Evolutionary conservation across 805 yeast genomes (phyloP).

Genomic region (Starmerella vaccinii): DNA sequence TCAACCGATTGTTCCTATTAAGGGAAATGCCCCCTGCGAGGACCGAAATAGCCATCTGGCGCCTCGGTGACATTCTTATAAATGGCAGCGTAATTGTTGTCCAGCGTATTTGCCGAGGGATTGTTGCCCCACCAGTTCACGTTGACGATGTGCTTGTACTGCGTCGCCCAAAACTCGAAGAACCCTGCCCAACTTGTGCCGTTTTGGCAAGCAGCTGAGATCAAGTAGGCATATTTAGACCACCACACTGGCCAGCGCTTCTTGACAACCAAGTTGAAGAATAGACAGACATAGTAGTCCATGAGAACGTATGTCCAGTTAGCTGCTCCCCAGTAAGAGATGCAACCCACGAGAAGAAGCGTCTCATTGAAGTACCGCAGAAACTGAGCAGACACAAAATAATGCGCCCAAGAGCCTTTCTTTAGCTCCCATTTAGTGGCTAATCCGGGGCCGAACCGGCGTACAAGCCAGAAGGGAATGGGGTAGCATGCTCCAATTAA

Average conservation of each 20-base stretch:
- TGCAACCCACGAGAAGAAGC: conserved; percentile 32
- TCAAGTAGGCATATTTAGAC: conserved; percentile 43
- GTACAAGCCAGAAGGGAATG: conserved; percentile 17
- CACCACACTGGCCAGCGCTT: conserved; percentile 40
- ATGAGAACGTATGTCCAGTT: conserved; percentile 56
- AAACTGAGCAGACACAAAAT: conserved; percentile 29
- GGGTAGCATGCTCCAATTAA: conserved; percentile 40
- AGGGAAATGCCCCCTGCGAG: conserved; percentile 23
- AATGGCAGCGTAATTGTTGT: not conserved
- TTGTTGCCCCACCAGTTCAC: conserved; percentile 44
- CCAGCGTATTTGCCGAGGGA: not conserved
- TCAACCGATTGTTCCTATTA: too few relatives aligned
- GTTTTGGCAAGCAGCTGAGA: conserved; percentile 40
- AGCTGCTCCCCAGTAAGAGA: conserved; percentile 39
- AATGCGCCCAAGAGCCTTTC: conserved; percentile 14
- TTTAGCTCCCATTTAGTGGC: conserved; percentile 13
- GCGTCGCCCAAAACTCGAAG: conserved; percentile 37
- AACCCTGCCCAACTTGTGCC: conserved; percentile 44
- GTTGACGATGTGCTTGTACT: conserved; percentile 38
- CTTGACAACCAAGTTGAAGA: conserved; percentile 39
- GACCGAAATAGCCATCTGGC: conserved; percentile 29
- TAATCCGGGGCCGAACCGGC: conserved; percentile 21
- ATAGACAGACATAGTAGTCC: conserved; percentile 34
- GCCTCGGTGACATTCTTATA: not conserved
- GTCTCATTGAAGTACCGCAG: conserved; percentile 11